phyloP scores from a whole-genome alignment of 202 grass and related monocot genomes.

The Zizania palustris region DNA sequence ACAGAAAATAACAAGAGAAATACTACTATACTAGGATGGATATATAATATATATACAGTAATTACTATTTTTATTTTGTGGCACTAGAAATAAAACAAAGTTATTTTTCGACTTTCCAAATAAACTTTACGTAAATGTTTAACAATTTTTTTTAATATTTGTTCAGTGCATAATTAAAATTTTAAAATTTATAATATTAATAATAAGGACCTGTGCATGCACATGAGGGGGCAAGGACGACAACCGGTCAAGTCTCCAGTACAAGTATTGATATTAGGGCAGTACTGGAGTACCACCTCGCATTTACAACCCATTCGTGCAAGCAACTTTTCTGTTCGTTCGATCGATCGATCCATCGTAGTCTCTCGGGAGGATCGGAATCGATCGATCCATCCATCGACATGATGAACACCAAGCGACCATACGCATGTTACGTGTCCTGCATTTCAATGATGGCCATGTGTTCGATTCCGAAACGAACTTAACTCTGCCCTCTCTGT shows the following conservation, averaged over 20 bases:
- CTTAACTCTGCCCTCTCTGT: not conserved
- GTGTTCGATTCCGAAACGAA: not conserved
- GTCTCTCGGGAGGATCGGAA: not conserved
- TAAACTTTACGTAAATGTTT: too few species aligned
- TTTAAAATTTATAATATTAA: too few species aligned
- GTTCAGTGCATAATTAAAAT: too few species aligned
- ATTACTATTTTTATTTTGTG: too few species aligned
- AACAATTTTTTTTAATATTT: too few species aligned
- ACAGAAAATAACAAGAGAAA: too few species aligned
- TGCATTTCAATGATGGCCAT: conserved; percentile 16
- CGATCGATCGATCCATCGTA: not conserved
- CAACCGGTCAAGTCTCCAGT: not conserved
- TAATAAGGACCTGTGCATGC: too few species aligned
- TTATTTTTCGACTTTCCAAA: too few species aligned
- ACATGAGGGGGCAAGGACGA: not conserved
- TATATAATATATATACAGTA: too few species aligned
- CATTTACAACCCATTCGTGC: conserved; percentile 11
- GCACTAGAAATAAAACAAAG: too few species aligned
- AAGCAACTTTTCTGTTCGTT: not conserved
- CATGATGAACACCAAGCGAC: conserved; percentile 29
- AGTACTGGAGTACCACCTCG: not conserved
- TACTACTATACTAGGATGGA: too few species aligned
- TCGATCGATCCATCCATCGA: conserved; percentile 6
- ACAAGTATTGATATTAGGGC: not conserved
- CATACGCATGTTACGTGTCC: conserved; percentile 20